Conservation (phyloP, 768 basidiomycete genomes). For the Flagelloscypha sp. region DNA sequence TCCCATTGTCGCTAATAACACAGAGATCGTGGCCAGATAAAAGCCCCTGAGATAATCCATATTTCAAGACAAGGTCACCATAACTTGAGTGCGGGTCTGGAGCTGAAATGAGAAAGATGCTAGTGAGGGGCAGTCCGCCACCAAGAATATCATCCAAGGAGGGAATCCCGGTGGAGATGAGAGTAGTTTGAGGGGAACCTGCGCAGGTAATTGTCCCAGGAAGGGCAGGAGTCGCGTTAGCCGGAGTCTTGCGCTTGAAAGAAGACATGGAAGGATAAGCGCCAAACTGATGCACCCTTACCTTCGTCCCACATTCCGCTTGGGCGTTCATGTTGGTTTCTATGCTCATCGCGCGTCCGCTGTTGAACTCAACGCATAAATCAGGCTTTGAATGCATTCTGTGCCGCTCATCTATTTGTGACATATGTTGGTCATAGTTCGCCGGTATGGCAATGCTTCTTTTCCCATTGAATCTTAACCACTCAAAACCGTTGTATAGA, state of each 20-base stretch:
- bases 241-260: slow-evolving; percentile 61
- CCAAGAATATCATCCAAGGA: slow-evolving; percentile 94
- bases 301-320: slow-evolving; percentile 13
- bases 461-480: slow-evolving; percentile 3
- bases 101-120: slow-evolving; percentile 63
- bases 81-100: slow-evolving; percentile 85
- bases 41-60: slow-evolving; percentile 85
- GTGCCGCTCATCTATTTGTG: slow-evolving; percentile 53
- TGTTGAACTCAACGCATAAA: background rate
- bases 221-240: slow-evolving; percentile 33
- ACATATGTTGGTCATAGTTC: slow-evolving; percentile 54
- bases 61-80: slow-evolving; percentile 76
- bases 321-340: slow-evolving; percentile 12
- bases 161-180: slow-evolving; percentile 82
- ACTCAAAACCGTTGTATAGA: slow-evolving; percentile 30
- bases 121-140: slow-evolving; percentile 81
- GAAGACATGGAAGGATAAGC: slow-evolving; percentile 53
- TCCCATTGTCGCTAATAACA: slow-evolving; percentile 53
- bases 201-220: slow-evolving; percentile 54
- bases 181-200: slow-evolving; percentile 42
- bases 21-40: slow-evolving; percentile 59
- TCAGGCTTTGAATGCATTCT: slow-evolving; percentile 47
- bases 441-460: slow-evolving; percentile 28
- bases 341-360: slow-evolving; percentile 8
- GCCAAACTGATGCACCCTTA: slow-evolving; percentile 3